Conservation (phyloP, 805 yeast genomes). For the Scheffersomyces stipitis region DNA sequence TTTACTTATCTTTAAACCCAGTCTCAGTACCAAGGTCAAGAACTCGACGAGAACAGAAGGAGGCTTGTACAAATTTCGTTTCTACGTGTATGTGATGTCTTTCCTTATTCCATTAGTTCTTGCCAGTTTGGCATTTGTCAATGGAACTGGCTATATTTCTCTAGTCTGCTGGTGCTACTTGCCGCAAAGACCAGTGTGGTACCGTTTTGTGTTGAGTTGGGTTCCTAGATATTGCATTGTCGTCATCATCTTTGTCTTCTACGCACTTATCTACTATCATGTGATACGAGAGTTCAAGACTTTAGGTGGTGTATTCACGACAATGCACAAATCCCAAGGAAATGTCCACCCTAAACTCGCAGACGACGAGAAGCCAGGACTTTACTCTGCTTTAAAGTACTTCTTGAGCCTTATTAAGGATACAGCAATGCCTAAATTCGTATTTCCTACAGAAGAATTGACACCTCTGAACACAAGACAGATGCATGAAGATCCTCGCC, state of each 20-base stretch:
- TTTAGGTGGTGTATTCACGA: slow-evolving; percentile 48
- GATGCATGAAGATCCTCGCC: slow-evolving; percentile 12
- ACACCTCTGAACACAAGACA: slow-evolving; percentile 1
- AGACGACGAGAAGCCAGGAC: slow-evolving; percentile 26
- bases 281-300: slow-evolving; percentile 62
- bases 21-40: slow-evolving; percentile 41
- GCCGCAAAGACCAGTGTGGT: slow-evolving; percentile 73
- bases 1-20: slow-evolving; percentile 66
- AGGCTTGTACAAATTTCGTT: slow-evolving; percentile 64
- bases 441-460: slow-evolving; percentile 21
- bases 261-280: slow-evolving; percentile 68
- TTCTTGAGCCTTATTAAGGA: slow-evolving; percentile 23
- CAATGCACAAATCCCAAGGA: slow-evolving; percentile 22
- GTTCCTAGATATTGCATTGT: slow-evolving; percentile 73
- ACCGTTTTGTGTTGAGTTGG: slow-evolving; percentile 74
- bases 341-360: slow-evolving; percentile 9
- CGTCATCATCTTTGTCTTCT: slow-evolving; percentile 59
- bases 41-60: slow-evolving; percentile 54
- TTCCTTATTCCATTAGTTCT: slow-evolving; percentile 62
- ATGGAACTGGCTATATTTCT: slow-evolving; percentile 49
- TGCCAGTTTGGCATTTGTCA: slow-evolving; percentile 71
- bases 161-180: slow-evolving; percentile 77
- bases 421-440: slow-evolving; percentile 25
- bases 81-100: slow-evolving; percentile 56
- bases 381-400: slow-evolving; percentile 32